Conservation (phyloP, 441 rosid species). For the Gossypium aridum region DNA sequence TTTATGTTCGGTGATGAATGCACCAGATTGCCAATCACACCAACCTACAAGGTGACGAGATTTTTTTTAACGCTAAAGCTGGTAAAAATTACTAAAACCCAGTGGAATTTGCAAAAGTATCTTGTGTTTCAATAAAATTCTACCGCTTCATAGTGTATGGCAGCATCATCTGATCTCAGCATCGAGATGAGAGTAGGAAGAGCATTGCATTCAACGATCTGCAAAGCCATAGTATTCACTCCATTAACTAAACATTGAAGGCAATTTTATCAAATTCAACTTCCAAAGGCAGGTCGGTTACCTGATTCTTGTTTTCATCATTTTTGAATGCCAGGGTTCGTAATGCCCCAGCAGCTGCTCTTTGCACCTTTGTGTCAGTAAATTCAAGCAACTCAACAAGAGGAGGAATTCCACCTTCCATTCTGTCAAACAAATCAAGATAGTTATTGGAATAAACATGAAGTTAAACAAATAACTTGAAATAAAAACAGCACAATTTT, state of each 20-base stretch:
- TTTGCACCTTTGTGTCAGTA: neutral
- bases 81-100: neutral
- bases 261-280: constrained; percentile 16
- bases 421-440: neutral
- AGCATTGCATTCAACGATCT: constrained; percentile 1
- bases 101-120: constrained; percentile 7
- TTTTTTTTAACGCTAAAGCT: constrained; percentile 7
- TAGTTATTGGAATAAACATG: neutral
- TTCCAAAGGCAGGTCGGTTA: constrained; percentile 17
- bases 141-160: constrained; percentile 98
- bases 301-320: constrained; percentile 84
- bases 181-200: constrained; percentile 85
- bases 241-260: constrained; percentile 7
- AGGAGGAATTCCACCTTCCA: constrained; percentile 1
- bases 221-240: neutral
- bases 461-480: neutral
- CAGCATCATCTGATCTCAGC: constrained; percentile 95
- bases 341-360: constrained; percentile 4
- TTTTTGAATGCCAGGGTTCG: constrained; percentile 47
- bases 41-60: constrained; percentile 49
- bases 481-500: neutral
- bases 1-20: constrained; percentile 53
- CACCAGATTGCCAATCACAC: constrained; percentile 67
- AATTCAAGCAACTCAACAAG: constrained; percentile 2
- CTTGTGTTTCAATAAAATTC: constrained; percentile 18